Evolutionary conservation across 768 basidiomycete species (phyloP), one percentile per base, ranked within the genome.

Genomic region (Trichaptum fuscoviolaceum): DNA sequence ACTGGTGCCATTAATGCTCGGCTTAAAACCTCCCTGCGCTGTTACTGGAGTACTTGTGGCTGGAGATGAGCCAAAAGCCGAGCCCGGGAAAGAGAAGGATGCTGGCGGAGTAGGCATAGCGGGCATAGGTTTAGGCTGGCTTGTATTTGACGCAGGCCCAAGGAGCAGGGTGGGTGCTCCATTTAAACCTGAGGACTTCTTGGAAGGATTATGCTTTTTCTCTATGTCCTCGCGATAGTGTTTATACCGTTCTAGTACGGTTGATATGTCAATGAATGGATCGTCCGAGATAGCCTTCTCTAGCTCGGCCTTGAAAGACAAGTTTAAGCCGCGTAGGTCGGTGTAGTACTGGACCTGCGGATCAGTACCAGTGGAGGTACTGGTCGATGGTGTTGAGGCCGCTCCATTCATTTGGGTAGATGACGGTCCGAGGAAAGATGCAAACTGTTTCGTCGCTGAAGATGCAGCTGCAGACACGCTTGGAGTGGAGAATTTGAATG

Each of bases 261-360:
- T 73, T n/a, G 82, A 76, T 12, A 91, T 72, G 68, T 93, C 88
- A n/a, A 77, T 73, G 73, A 92, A 92, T 1, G 91, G 88, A 75
- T 93, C 90, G 18, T 82, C 77, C 62, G 89, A 84, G 24, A 90
- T 78, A 24, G 85, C 83, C 67, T 83, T 82, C 34, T 83, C 79
- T 64, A 91, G 73, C 17, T 84, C 81, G n/a, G 82, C 77, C 25
- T 89, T 73, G 67, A 92, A 79, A 1, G 89, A 90, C 35, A 83
- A 75, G 71, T 93, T 93, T 57, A 93, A 81, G 17, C 90, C 91
- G 36, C 91, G 87, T n/a, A 93, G 82, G 26, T 86, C 84, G 57
- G 78, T 84, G 77, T 86, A 91, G 72, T 88, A 91, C 64, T 84
- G 84, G 18, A 85, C 70, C 36, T 82, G 80, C 26, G 71, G 71